These are phyloP conservation scores for Hypocreales sp. DNA, from an alignment of 2,329 filamentous ascomycete species.

Conservation along the genomic window DNA sequence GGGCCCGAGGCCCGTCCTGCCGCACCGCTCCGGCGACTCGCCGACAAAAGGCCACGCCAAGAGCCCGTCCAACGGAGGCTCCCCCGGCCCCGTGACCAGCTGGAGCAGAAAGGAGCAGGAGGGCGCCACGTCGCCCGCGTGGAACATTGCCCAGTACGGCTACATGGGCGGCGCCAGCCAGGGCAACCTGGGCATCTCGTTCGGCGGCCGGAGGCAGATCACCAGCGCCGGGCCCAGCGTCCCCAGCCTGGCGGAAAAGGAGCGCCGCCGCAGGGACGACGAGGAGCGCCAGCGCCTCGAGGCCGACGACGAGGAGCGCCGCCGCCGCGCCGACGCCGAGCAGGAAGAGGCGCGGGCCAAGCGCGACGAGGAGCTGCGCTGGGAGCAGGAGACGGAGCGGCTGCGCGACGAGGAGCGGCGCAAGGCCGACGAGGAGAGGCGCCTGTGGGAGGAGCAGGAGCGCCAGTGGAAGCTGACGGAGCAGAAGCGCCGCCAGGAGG, in stretches of 20 bases:
- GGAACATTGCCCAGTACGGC: constrained; percentile 97
- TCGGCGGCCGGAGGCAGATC: constrained; percentile 85
- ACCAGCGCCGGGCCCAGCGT: constrained; percentile 68
- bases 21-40: constrained; percentile 38
- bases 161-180: constrained; percentile 97
- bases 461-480: constrained; percentile 64
- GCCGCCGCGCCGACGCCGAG: constrained; percentile 28
- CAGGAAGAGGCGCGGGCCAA: constrained; percentile 47
- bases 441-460: constrained; percentile 66
- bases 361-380: constrained; percentile 47
- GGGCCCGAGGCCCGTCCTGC: constrained; percentile 22
- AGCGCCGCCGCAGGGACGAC: constrained; percentile 47
- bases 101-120: constrained; percentile 85
- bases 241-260: constrained; percentile 72
- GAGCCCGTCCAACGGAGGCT: constrained; percentile 24
- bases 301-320: constrained; percentile 31
- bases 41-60: constrained; percentile 44
- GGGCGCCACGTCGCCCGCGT: constrained; percentile 68
- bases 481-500: constrained; percentile 53
- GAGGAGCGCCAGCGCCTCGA: constrained; percentile 42
- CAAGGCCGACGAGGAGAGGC: constrained; percentile 50
- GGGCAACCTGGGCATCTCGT: constrained; percentile 84
- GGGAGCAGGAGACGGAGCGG: constrained; percentile 49
- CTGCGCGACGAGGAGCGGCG: constrained; percentile 43
- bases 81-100: constrained; percentile 52